Percentiles rank a stretch among this genome's conserved stretches.
Conservation (phyloP, 2,329 filamentous ascomycete species). For the Zymoseptoria ardabiliae region DNA sequence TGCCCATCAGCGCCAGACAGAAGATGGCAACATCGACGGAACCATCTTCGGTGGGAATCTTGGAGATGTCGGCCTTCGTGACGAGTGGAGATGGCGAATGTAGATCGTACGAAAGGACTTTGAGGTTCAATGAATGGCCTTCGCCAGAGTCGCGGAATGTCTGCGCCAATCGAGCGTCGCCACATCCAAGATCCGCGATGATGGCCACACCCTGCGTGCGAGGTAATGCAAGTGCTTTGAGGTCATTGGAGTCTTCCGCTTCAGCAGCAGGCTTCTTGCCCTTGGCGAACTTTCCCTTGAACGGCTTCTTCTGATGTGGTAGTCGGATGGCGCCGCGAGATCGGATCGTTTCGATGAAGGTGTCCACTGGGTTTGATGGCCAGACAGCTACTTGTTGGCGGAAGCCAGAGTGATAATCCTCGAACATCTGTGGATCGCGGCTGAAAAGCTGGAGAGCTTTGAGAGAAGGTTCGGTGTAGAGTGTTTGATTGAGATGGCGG, state of each 20-base stretch:
- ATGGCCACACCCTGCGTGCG: constrained; percentile 65
- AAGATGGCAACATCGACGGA: constrained; percentile 84
- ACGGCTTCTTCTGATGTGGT: constrained; percentile 28
- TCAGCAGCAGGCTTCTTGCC: constrained; percentile 32
- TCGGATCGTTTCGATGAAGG: constrained; percentile 67
- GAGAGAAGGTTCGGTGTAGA: constrained; percentile 84
- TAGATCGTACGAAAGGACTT: constrained; percentile 79
- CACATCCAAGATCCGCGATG: constrained; percentile 88
- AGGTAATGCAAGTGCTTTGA: constrained; percentile 47
- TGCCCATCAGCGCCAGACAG: constrained; percentile 96
- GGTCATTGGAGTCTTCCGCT: constrained; percentile 21
- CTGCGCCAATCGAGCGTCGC: constrained; percentile 74
- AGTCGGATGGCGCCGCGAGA: constrained; percentile 52
- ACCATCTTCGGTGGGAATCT: constrained; percentile 67
- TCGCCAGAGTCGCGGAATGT: constrained; percentile 51
- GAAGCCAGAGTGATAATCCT: constrained; percentile 94
- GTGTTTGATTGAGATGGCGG: constrained; percentile 91
- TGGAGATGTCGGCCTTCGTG: constrained; percentile 81
- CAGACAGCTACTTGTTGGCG: constrained; percentile 90
- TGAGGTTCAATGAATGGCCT: constrained; percentile 60
- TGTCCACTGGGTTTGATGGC: constrained; percentile 93
- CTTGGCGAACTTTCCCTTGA: constrained; percentile 28
- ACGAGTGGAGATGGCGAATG: constrained; percentile 69
- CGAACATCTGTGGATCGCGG: constrained; percentile 83
- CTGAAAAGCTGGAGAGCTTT: constrained; percentile 79